Evolutionary conservation across 306 rosid species (phyloP), one percentile per base, ranked within the genome.

Genomic region (Castanea crenata): DNA sequence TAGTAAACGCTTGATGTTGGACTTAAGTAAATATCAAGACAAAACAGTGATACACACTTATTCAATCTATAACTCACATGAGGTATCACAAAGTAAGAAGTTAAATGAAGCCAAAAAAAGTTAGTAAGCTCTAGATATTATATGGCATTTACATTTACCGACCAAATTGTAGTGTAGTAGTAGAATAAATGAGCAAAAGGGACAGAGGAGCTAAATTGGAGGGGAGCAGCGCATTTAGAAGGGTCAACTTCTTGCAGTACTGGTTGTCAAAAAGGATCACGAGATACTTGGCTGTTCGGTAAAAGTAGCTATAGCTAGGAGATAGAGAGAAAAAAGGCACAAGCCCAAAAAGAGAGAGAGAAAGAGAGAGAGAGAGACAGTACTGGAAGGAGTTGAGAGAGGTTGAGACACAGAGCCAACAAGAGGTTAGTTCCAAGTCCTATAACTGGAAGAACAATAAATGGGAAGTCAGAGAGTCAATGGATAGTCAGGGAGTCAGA

Each of bases 381-480:
- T 0, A 8, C 46, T 8, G 11, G 46, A 41, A 41, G 46, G 46
- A 41, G 46, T 41, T 41, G 46, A 38, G 46, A 38, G 19, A 4
- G 15, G 14, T 21, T 4, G 19, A 35, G 51, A 19, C 23, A 25
- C 72, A 19, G 9, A 8, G 38, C 72, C 72, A 20, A 11, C 7
- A 1, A 23, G 34, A 46, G 34, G 31, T 19, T 10, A 51, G 57
- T 29, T 4, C 34, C 14, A 10, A 27, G 79, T 29, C 27, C 9
- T 64, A 5, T 31, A 35, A 20, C 41, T 35, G 2, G 32, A 55
- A 20, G 32, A 75, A 44, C 80, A 76, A 57, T 87, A 23, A 84
- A 79, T 84, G 75, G 25, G 18, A 29, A 76, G 86, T 82, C 91
- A 80, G 91, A 82, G 79, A 79, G 91, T 85, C 91, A 80, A 87